These are phyloP conservation scores for Boletus tylopilopsis DNA, from an alignment of 768 basidiomycete genomes.

Conservation along the genomic window DNA sequence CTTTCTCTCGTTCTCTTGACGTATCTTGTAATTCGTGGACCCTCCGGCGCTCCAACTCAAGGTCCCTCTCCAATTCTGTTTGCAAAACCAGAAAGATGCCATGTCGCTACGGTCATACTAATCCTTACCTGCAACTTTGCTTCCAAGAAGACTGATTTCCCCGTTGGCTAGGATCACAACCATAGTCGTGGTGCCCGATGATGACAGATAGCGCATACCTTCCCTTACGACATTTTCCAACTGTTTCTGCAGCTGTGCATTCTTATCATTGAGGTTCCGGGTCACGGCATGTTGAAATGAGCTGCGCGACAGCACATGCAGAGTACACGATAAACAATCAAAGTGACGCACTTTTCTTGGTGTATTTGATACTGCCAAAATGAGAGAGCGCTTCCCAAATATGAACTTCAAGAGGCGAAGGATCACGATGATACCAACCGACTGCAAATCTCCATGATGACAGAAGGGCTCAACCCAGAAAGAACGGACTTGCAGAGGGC, in stretches of 20 bases:
- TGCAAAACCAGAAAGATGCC: constrained; percentile 4
- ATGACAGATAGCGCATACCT: constrained; percentile 41
- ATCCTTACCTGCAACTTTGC: constrained; percentile 58
- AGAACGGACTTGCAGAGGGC: constrained; percentile 62
- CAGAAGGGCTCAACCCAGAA: constrained; percentile 72
- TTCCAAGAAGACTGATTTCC: constrained; percentile 65
- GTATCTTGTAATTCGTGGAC: constrained; percentile 70
- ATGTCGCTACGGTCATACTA: neutral
- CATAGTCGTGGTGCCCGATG: neutral
- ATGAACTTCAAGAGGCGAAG: constrained; percentile 3
- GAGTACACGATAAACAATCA: neutral
- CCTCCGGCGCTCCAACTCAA: constrained; percentile 76
- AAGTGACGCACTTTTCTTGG: constrained; percentile 63
- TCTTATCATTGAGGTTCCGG: constrained; percentile 78
- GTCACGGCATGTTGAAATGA: constrained; percentile 84
- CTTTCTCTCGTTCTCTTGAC: constrained; percentile 75
- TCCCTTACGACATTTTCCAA: constrained; percentile 82
- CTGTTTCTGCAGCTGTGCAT: constrained; percentile 79
- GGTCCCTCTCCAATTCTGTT: constrained; percentile 73
- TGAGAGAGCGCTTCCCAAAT: constrained; percentile 59
- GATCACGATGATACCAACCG: constrained; percentile 41
- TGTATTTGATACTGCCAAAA: constrained; percentile 92
- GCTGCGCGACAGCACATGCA: constrained; percentile 9
- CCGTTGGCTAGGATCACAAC: constrained; percentile 55
- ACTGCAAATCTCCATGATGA: constrained; percentile 77